phyloP scores from a whole-genome alignment of 805 yeast genomes.

The Jamesozyma hellenica region DNA sequence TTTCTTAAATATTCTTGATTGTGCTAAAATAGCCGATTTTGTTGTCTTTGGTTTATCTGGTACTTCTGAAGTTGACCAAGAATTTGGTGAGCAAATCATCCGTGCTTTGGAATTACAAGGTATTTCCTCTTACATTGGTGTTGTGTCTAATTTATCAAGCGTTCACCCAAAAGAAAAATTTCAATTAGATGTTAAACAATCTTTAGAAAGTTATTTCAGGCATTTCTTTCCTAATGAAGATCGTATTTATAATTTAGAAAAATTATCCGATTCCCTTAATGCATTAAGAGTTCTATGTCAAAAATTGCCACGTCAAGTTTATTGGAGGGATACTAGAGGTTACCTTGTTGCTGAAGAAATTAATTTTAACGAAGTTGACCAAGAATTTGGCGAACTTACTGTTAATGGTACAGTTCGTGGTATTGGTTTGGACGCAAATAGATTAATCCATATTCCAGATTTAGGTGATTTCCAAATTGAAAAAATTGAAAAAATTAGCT shows the following conservation, averaged over 20 bases:
- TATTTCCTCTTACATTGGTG: constrained; percentile 71
- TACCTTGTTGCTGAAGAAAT: constrained; percentile 70
- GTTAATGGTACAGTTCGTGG: constrained; percentile 86
- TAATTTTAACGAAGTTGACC: constrained; percentile 21
- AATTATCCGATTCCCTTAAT: constrained; percentile 56
- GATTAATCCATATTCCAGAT: constrained; percentile 79
- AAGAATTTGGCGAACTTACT: constrained; percentile 34
- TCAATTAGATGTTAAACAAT: constrained; percentile 58
- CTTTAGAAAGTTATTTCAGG: constrained; percentile 53
- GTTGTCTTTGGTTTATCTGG: constrained; percentile 88
- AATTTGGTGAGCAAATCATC: constrained; percentile 78
- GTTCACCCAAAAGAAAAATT: constrained; percentile 65
- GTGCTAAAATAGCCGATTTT: constrained; percentile 81
- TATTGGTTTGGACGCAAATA: constrained; percentile 64
- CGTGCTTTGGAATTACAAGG: constrained; percentile 90
- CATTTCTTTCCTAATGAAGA: constrained; percentile 79
- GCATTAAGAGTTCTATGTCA: constrained; percentile 73
- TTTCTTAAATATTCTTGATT: constrained; percentile 65
- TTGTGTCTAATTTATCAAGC: constrained; percentile 59
- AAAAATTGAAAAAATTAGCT: constrained; percentile 44
- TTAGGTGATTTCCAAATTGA: constrained; percentile 79
- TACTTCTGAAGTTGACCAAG: constrained; percentile 64
- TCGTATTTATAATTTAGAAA: constrained; percentile 62
- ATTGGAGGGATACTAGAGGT: constrained; percentile 92
- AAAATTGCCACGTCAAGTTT: constrained; percentile 71